phyloP scores from a whole-genome alignment of 1,284 basidiomycete species.

The Puccinia horiana region DNA sequence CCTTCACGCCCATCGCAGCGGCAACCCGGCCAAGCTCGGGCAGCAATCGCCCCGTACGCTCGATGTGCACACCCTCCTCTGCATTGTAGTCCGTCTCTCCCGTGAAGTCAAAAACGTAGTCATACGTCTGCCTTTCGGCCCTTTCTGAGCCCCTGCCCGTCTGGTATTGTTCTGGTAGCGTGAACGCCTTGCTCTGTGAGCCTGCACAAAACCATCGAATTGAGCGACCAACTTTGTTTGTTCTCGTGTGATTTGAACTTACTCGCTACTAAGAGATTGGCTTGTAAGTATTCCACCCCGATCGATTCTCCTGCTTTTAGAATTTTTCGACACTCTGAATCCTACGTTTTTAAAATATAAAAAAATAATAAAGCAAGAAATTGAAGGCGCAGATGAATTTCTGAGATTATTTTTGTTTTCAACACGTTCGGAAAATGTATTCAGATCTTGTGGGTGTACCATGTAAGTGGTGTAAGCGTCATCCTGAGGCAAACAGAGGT shows the following conservation, averaged over 20 bases:
- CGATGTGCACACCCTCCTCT: conserved; percentile 47
- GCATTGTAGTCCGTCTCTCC: conserved; percentile 50
- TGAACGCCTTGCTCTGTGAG: conserved; percentile 46
- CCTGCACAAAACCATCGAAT: not conserved
- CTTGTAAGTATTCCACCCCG: conserved; percentile 52
- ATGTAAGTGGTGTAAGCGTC: conserved; percentile 50
- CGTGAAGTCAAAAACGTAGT: conserved; percentile 50
- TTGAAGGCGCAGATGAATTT: not conserved
- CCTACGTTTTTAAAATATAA: too few species aligned
- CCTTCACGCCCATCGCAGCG: conserved; percentile 35
- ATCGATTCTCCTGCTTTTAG: conserved; percentile 49
- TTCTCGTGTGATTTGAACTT: not conserved
- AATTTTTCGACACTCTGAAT: conserved; percentile 50
- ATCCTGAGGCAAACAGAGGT: conserved; percentile 49
- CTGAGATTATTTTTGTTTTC: not conserved
- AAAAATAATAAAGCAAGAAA: not conserved
- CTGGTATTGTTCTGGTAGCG: conserved; percentile 31
- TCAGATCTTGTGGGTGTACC: not conserved
- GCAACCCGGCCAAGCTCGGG: conserved; percentile 44
- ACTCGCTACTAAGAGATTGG: conserved; percentile 50
- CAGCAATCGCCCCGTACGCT: conserved; percentile 45
- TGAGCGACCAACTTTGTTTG: not conserved
- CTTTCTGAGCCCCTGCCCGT: not conserved
- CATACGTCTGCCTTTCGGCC: conserved; percentile 34
- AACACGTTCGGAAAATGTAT: too few species aligned